Percentiles rank a stretch among this genome's conserved stretches.
Conservation (phyloP, 78 protist genomes). For the Mantamonas sphyraenae region DNA sequence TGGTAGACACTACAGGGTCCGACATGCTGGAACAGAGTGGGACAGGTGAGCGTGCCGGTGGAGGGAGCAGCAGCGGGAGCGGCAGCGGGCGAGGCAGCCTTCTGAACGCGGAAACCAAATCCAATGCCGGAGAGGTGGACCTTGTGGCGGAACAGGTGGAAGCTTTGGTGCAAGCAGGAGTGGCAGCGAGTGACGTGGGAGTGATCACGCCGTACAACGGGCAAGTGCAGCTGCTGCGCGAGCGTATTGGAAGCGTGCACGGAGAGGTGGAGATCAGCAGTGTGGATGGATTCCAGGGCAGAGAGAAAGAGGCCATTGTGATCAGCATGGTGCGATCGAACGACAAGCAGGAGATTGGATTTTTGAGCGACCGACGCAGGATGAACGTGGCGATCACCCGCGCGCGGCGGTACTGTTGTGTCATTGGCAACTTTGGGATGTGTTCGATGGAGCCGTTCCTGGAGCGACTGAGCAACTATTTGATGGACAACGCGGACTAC, state of each 20-base stretch:
- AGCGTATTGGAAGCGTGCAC: not conserved
- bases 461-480: slow-evolving; percentile 28
- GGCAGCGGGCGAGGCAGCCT: slow-evolving; percentile 5
- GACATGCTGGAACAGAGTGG: slow-evolving; percentile 26
- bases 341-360: slow-evolving; percentile 53
- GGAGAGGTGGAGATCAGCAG: slow-evolving; percentile 64
- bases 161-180: slow-evolving; percentile 29
- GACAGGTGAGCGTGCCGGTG: too few relatives aligned
- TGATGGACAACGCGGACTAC: slow-evolving; percentile 19
- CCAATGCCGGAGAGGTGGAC: slow-evolving; percentile 61
- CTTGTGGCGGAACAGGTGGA: slow-evolving; percentile 39
- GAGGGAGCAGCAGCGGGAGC: too few relatives aligned
- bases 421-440: slow-evolving; percentile 45
- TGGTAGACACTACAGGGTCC: slow-evolving; percentile 30
- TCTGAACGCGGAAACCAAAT: not conserved
- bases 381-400: slow-evolving; percentile 84
- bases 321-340: slow-evolving; percentile 58
- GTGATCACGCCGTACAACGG: slow-evolving; percentile 83
- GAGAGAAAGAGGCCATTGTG: slow-evolving; percentile 83
- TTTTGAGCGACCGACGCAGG: slow-evolving; percentile 49
- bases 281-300: slow-evolving; percentile 90
- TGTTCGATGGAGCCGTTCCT: slow-evolving; percentile 36
- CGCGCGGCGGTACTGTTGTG: slow-evolving; percentile 52
- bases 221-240: slow-evolving; percentile 40
- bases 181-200: slow-evolving; percentile 39